Evolutionary conservation across 768 basidiomycete species (phyloP).

Genomic region (Hemileccinum impolitum): DNA sequence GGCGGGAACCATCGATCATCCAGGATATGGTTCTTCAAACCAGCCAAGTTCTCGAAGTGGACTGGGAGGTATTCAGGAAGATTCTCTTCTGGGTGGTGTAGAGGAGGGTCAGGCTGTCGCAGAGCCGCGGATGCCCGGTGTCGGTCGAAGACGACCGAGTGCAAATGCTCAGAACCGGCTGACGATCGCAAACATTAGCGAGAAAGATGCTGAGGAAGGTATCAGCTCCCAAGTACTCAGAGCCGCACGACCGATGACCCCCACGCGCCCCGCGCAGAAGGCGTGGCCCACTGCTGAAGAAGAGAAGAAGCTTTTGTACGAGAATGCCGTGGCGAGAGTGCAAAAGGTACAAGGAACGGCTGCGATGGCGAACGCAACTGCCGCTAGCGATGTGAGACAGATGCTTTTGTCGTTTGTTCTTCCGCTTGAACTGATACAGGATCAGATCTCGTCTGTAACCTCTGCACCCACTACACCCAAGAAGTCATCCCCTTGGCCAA

Average conservation of each 20-base stretch:
- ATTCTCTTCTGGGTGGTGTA: background rate
- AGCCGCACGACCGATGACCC: conserved; percentile 19
- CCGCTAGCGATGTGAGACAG: conserved; percentile 25
- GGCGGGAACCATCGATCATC: conserved; percentile 25
- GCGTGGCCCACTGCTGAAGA: conserved; percentile 38
- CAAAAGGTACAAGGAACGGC: conserved; percentile 36
- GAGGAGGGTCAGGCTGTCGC: conserved; percentile 3
- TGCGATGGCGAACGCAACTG: conserved; percentile 25
- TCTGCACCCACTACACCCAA: conserved; percentile 14
- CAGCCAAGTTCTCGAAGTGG: conserved; percentile 16
- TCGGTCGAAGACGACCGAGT: conserved; percentile 32
- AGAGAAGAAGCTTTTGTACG: conserved; percentile 41
- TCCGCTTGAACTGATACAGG: conserved; percentile 3
- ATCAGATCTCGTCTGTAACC: conserved; percentile 5
- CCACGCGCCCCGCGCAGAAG: conserved; percentile 24
- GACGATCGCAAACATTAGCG: conserved; percentile 41
- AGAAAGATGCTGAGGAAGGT: conserved; percentile 38
- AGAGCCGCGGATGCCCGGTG: conserved; percentile 5
- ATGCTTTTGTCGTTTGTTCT: background rate
- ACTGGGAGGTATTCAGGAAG: conserved; percentile 27
- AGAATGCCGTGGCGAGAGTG: conserved; percentile 38
- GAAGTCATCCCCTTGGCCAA: conserved; percentile 43
- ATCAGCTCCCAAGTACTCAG: conserved; percentile 16
- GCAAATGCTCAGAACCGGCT: conserved; percentile 34
- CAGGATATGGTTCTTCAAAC: conserved; percentile 22